A percentile compares a stretch with the other conserved stretches of the same genome.
Evolutionary conservation across 345 rosid genomes (phyloP).

Genomic region (Linum trigynum): DNA sequence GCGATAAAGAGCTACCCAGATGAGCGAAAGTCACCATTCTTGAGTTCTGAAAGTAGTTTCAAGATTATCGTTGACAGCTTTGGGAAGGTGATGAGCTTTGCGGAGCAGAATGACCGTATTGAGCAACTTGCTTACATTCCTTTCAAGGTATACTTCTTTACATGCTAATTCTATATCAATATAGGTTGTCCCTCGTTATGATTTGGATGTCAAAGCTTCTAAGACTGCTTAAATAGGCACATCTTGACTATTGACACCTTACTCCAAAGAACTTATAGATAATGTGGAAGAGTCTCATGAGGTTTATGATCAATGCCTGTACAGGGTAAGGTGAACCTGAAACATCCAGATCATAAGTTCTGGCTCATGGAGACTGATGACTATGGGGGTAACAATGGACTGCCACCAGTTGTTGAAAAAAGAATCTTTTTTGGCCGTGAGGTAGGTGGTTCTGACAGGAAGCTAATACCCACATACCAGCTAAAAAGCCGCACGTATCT

Average conservation of each 20-base stretch:
- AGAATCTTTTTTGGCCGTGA: constrained; percentile 84
- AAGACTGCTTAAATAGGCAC: no score
- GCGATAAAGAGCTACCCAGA: constrained; percentile 59
- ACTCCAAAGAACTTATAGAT: no score
- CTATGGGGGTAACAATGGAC: constrained; percentile 65
- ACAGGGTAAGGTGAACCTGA: constrained; percentile 69
- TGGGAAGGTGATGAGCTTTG: constrained; percentile 62
- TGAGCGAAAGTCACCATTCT: constrained; percentile 58
- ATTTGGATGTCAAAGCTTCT: not conserved
- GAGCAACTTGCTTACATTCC: constrained; percentile 57
- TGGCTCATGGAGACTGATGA: constrained; percentile 83
- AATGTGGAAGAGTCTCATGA: no score
- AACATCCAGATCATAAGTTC: constrained; percentile 68
- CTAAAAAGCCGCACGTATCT: constrained; percentile 74
- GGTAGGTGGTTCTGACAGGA: constrained; percentile 85
- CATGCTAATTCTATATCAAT: not conserved
- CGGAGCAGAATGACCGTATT: constrained; percentile 74
- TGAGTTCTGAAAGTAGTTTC: constrained; percentile 47
- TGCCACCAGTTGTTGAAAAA: constrained; percentile 62
- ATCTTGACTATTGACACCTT: no score
- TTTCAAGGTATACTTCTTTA: constrained; percentile 44
- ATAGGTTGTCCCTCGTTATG: not conserved
- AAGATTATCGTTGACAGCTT: constrained; percentile 74
- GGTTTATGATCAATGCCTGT: constrained; percentile 2
- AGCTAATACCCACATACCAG: constrained; percentile 74